Evolutionary conservation across 441 rosid genomes (phyloP), one percentile per base, ranked within the genome.

Genomic region (Adansonia grandidieri): DNA sequence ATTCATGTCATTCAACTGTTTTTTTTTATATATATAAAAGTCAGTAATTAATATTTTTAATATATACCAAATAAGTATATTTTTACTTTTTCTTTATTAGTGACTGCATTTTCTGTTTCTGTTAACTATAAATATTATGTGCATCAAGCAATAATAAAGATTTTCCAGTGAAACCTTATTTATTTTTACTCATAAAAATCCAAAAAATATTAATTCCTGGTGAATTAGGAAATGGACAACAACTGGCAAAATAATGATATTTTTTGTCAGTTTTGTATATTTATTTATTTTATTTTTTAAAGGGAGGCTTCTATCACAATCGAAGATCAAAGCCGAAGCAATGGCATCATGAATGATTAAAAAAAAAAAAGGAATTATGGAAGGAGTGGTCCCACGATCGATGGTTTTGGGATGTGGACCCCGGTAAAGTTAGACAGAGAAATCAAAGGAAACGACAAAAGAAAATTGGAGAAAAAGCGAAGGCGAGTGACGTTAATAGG

Each of bases 371-470:
- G 42, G 32, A 20, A 24, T 58, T 37, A 37, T 63, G 77, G 78
- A 42, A 10, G 1, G 17, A 2, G 8, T 48, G 78, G 81, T 80
- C 71, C 69, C 78, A 53, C 11, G 0, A 6, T 37, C 19, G 76
- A 75, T 73, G 47, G 32, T 15, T 51, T 82, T 19, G 5, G 9
- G 68, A 17, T 4, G 67, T 7, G 79, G 83, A 10, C 72, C 83
- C 61, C 68, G 2, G 37, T 2, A 3, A 40, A 47, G 75, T 58
- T 78, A 17, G 74, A 64, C 20, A 54, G 64, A 68, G 67, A 67
- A 9, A 51, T 0, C 10, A 2, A 13, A 42, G 44, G 74, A 75
- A 77, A 58, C 69, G 68, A 79, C 65, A 82, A 68, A 51, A 79
- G 73, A 63, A 22, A 19, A 22, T 8, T 8, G 11, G 40, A 37